phyloP scores from a whole-genome alignment of 441 rosid genomes.

The Populus hybrid region DNA sequence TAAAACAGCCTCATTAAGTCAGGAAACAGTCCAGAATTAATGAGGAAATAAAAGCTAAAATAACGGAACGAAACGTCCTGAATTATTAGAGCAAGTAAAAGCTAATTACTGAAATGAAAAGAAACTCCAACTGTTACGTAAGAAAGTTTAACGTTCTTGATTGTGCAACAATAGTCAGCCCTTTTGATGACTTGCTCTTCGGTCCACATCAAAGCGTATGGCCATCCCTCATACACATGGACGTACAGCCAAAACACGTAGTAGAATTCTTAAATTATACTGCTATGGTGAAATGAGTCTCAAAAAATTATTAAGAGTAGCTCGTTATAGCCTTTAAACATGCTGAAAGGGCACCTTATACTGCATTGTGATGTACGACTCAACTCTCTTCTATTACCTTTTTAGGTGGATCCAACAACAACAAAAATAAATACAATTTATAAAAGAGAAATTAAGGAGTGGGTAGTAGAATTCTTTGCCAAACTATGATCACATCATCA shows the following conservation, averaged over 20 bases:
- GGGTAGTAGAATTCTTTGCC: neutral
- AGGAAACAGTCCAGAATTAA: too few species aligned
- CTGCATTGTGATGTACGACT: constrained; percentile 36
- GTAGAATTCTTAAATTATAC: too few species aligned
- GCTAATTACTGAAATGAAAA: too few species aligned
- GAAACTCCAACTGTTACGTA: too few species aligned
- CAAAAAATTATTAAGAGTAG: neutral
- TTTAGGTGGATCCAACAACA: constrained; percentile 24
- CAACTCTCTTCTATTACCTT: constrained; percentile 16
- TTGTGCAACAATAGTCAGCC: too few species aligned
- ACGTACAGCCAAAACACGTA: neutral
- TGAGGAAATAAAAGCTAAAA: too few species aligned
- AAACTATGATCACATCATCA: constrained; percentile 6
- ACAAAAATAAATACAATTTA: neutral
- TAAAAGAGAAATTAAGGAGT: neutral
- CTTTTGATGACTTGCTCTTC: too few species aligned
- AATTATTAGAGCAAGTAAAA: too few species aligned
- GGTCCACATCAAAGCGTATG: neutral
- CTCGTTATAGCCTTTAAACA: neutral
- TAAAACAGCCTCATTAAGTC: too few species aligned
- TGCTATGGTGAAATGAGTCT: neutral
- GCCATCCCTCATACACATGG: neutral
- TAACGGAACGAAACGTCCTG: too few species aligned
- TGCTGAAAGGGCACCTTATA: neutral
- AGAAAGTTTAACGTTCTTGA: too few species aligned